Base-by-base conservation (phyloP, 169 alveolate species). In the Perkinsus olseni region DNA sequence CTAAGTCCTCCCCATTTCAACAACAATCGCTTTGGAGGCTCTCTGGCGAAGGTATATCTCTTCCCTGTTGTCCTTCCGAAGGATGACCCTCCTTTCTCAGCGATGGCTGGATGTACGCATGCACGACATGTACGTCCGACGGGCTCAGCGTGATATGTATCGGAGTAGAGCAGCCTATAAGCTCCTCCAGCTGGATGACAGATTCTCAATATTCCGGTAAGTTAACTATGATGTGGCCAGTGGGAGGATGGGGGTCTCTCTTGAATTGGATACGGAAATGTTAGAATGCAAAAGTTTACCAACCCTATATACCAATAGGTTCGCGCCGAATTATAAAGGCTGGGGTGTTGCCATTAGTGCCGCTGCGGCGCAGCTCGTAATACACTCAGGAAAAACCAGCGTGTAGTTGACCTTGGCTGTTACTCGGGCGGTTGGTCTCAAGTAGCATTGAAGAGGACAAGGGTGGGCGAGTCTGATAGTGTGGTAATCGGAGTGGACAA, bases 361-460 rank as follows among this genome's bases (percentile, higher is more conserved):
- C n/a, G n/a, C n/a, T n/a, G n/a, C 62, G 17, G 17, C 62, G 62
- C 62, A 6, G 62, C 62, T 45, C 17, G 62, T 17, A 6, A 10
- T 45, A 6, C 6, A 6, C 17, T 45, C 17, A 39, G 95, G 62
- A 90, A 91, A 6, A 91, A 91, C 36, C 95, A 94, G 62, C 74
- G 74, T 17, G 94, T 95, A 36, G 93, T 95, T 17, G 96, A 93
- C 92, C 94, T 95, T n/a, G 96, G 96, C 1, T 94, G 95, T 74
- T 95, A 93, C 90, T 94, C 95, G 21, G 95, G 96, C 37, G 95
- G 95, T 37, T 94, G 95, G 95, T 92, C 95, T 39, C 95, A 94
- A 48, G 94, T 95, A 38, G 96, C 95, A 34, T 74, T 93, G 20
- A 93, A 93, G 91, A 94, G 96, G 37, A 74, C 92, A 31, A 92